These are phyloP conservation scores for Planoprotostelium fungivorum DNA, from an alignment of 78 protist species.

Conservation along the genomic window DNA sequence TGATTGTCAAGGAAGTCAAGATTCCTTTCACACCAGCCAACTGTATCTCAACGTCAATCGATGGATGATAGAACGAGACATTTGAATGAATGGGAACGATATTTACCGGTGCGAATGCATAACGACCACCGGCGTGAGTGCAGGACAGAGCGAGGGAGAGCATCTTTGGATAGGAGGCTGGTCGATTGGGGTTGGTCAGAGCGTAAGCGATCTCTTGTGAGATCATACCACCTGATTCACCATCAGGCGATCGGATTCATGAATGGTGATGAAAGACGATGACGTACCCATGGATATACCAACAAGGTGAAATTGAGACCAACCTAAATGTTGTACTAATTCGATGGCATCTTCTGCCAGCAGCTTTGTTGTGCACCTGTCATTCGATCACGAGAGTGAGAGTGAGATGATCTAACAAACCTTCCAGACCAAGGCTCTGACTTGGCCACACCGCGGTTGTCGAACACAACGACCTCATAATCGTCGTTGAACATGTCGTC, in stretches of 20 bases:
- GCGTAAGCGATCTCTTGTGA: slow-evolving; percentile 19
- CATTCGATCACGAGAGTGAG: background rate
- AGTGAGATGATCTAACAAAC: background rate
- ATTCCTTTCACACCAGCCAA: slow-evolving; percentile 19
- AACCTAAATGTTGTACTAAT: slow-evolving; percentile 35
- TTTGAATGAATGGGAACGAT: background rate
- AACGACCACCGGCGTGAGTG: slow-evolving; percentile 31
- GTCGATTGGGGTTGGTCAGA: background rate
- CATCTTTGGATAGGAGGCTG: background rate
- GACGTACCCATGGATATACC: slow-evolving; percentile 36
- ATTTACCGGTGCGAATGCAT: slow-evolving; percentile 1
- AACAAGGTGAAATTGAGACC: slow-evolving; percentile 33
- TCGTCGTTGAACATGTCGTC: slow-evolving; percentile 7
- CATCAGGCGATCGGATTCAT: background rate
- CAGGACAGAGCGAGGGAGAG: slow-evolving; percentile 15
- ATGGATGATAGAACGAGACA: too few species aligned
- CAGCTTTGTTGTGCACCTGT: background rate
- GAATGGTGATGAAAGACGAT: background rate
- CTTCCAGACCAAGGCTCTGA: slow-evolving; percentile 19
- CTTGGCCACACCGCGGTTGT: slow-evolving; percentile 43
- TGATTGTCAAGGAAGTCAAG: background rate
- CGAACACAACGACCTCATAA: slow-evolving; percentile 23
- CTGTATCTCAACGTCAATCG: background rate
- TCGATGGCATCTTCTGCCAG: slow-evolving; percentile 47
- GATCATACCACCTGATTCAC: slow-evolving; percentile 35